Evolutionary conservation across 139 green algal species (phyloP), one percentile per base, ranked within the genome.

Genomic region (Micractinium conductrix): DNA sequence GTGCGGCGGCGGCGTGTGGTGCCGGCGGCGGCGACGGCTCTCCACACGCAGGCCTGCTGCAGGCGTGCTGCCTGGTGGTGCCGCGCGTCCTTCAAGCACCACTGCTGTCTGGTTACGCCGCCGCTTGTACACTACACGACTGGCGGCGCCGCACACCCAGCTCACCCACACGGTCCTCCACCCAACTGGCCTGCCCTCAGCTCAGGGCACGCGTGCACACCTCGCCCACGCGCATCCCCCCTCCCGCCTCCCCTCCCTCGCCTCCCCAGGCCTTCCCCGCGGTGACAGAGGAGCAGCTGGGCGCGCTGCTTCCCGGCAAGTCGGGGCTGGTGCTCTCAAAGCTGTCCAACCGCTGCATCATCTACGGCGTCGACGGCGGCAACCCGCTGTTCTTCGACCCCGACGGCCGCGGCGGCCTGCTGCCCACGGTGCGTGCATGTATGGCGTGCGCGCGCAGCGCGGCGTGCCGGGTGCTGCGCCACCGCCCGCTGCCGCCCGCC

Each of bases 311-410:
- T n/a, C 83, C 87, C 17, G 42, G 44, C 78, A 85, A 87, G 58
- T 17, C 37, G 12, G 69, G 30, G 26, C 42, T 90, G 12, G 62
- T 58, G 22, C 53, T 74, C 33, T 55, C 78, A 43, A 88, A 88
- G 82, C 33, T 90, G 28, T 80, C 22, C 43, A 88, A 84, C 60
- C 67, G 84, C 21, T 79, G 44, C 30, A 14, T 83, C 30, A 78
- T 90, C 33, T 90, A 88, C 45, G 68, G 67, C 2, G 30, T 73
- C 17, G 78, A 86, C 2, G 87, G 85, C 35, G 82, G 81, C 40
- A 70, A 78, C 38, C 87, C 87, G 33, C 63, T 88, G 17, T 88
- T 90, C 43, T 90, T 90, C 43, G 87, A 90, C 37, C 87, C 87
- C 8, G 85, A 78, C 17, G 87, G 83, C 42, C 68, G 74, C 33